phyloP scores from a whole-genome alignment of 2,329 filamentous ascomycete genomes.

The Metarhizium humberi region DNA sequence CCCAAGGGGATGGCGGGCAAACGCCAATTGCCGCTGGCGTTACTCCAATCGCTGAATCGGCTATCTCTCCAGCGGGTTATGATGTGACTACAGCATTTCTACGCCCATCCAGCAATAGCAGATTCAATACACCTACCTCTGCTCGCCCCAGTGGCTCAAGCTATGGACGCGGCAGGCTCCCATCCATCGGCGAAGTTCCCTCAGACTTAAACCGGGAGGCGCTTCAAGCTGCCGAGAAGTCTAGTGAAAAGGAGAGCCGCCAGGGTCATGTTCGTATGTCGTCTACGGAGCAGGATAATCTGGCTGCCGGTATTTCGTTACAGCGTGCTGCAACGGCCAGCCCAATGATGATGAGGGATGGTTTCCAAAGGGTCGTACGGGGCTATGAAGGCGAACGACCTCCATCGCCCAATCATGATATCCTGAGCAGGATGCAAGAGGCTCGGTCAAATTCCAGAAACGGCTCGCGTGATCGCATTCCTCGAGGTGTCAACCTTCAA shows the following conservation, averaged over 20 bases:
- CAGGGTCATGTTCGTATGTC: constrained; percentile 25
- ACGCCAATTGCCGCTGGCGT: constrained; percentile 77
- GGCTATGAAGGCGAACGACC: constrained; percentile 33
- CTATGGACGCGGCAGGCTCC: constrained; percentile 56
- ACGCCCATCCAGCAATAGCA: constrained; percentile 57
- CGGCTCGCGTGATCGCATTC: constrained; percentile 70
- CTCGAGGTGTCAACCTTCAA: constrained; percentile 57
- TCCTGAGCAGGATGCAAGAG: constrained; percentile 52
- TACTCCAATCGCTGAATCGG: constrained; percentile 80
- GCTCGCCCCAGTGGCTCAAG: constrained; percentile 48
- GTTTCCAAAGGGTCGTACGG: constrained; percentile 25
- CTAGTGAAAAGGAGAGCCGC: constrained; percentile 17
- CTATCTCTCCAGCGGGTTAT: constrained; percentile 51
- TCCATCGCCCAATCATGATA: constrained; percentile 52
- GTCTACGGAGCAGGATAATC: constrained; percentile 33
- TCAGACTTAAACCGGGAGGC: constrained; percentile 21
- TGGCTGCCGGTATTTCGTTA: constrained; percentile 36
- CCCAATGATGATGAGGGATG: constrained; percentile 52
- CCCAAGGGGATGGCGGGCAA: constrained; percentile 43
- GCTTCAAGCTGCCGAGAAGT: constrained; percentile 16
- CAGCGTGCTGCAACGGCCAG: constrained; percentile 59
- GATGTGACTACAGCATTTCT: constrained; percentile 60
- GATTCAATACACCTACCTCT: constrained; percentile 60
- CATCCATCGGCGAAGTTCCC: constrained; percentile 61
- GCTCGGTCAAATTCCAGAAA: constrained; percentile 51